Evolutionary conservation across 2,329 filamentous ascomycete species (phyloP), one percentile per base, ranked within the genome.

Genomic region (Colletotrichum zoysiae): DNA sequence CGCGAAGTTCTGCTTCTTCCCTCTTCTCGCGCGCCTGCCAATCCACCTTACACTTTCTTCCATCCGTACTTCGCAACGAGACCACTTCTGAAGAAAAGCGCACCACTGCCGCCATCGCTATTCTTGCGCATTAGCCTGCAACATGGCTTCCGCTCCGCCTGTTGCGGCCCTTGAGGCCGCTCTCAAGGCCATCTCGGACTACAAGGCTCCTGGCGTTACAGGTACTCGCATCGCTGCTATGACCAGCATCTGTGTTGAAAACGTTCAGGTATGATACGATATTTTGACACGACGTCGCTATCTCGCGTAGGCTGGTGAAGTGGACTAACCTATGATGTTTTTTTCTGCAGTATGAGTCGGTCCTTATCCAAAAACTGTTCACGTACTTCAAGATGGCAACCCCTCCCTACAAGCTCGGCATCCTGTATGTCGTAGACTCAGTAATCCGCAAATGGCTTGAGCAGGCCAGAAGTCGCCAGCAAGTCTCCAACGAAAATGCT

Each of bases 391-490:
- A 97, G 84, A 97, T 96, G 84, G 92, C 95, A 76, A 94, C 94
- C 73, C 91, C 91, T 81, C 97, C 95, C 81, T 95, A 99, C 89
- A 99, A 99, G 86, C 89, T 99, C 83, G 96, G 96, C 85, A 95
- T 98, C 80, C 92, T 99, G 85, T 99, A 99, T 91, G 95, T 98
- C 85, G 94, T 99, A 95, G 96, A 99, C 89, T 97, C 95, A 87
- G 95, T 99, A 89, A 95, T 95, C 83, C 94, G 96, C 84, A 95
- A 97, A 86, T 99, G 96, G 95, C 91, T 97, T 86, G 95, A 98
- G 83, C 93, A 95, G 84, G 95, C 96, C 79, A 96, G 95, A 84
- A 89, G 91, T 79, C 89, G 93, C 76, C 93, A 93, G 78, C 95
- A 98, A 81, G 84, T 92, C 79, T 90, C 95, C 83, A 93, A 93